Evolutionary conservation across 2,329 filamentous ascomycete genomes (phyloP), one percentile per base, ranked within the genome.

Genomic region (Neofusicoccum umdonicola): DNA sequence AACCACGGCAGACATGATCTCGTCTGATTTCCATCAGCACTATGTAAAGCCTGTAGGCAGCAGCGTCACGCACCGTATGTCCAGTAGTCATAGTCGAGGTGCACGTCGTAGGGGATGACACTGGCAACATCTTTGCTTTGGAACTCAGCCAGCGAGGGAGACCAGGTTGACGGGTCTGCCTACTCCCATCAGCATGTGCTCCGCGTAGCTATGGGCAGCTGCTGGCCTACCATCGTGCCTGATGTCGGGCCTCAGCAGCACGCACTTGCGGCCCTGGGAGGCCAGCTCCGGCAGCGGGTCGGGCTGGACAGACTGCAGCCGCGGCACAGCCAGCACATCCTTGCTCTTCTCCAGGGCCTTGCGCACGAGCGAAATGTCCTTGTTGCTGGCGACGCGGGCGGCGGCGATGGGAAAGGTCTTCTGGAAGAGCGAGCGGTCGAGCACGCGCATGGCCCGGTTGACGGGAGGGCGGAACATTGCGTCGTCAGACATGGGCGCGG

Each of bases 51-150:
- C 34, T 3, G 12, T 22, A 8, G 27, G 12, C 22, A 27, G 27
- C 8, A 47, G 17, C 35, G 61, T 19, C 54, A 45, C 84, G 69
- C 83, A 91, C 90, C 82, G 75, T 96, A 94, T 58, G 83, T 89
- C 92, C 93, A 98, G 78, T 93, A 89, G 70, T 90, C 85, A 78
- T 99, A 99, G 69, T 89, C 87, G 65, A 98, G 83, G 41, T 85
- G 80, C 65, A 98, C 78, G 66, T 90, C 84, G 76, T 90, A 97
- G 1, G 92, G 90, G 1, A 93, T 81, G 39, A 98, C 77, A 17
- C 84, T 84, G 35, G 97, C 78, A 48, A 91, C 87, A 34, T 90
- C 85, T 60, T 83, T 81, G 68, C 89, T 82, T 4, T 93, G 85
- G 39, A 92, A 87, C 67, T 91, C 86, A 66, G 81, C 84, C 52